These are phyloP conservation scores for Saccharomycopsis guyanensis DNA, from an alignment of 805 yeast genomes.

Conservation along the genomic window DNA sequence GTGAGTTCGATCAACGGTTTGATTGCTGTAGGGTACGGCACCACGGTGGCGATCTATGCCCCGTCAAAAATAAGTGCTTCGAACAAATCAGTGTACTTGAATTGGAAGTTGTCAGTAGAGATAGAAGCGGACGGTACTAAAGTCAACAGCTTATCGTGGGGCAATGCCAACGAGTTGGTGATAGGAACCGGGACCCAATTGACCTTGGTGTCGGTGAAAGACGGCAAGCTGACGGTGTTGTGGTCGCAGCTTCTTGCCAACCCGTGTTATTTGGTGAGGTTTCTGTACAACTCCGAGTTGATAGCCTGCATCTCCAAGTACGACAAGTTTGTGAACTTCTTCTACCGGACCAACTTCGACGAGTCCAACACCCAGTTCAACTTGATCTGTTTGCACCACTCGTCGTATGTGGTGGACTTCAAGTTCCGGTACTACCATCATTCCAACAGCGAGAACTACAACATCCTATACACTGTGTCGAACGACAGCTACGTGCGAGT, in stretches of 20 bases:
- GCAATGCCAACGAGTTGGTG: conserved; percentile 45
- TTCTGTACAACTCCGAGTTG: conserved; percentile 61
- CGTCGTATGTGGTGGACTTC: conserved; percentile 44
- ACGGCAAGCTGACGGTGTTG: conserved; percentile 31
- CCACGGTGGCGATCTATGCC: conserved; percentile 40
- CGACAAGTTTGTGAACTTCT: conserved; percentile 65
- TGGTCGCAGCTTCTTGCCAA: conserved; percentile 46
- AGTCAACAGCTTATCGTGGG: conserved; percentile 48
- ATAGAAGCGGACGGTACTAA: conserved; percentile 27
- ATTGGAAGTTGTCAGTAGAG: conserved; percentile 37
- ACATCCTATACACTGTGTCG: conserved; percentile 58
- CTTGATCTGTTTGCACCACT: conserved; percentile 60
- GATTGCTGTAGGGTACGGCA: conserved; percentile 46
- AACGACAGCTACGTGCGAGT: conserved; percentile 52
- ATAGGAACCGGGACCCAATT: conserved; percentile 48
- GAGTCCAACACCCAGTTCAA: conserved; percentile 59
- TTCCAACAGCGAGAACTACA: conserved; percentile 31
- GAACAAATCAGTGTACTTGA: conserved; percentile 29
- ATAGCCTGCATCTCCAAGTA: conserved; percentile 57
- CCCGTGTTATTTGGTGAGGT: conserved; percentile 48
- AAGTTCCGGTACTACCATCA: conserved; percentile 21
- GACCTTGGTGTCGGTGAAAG: conserved; percentile 41
- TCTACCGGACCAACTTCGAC: conserved; percentile 70
- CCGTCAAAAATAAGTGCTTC: conserved; percentile 31
- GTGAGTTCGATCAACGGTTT: conserved; percentile 55